These are phyloP conservation scores for Tuber magnatum DNA, from an alignment of 495 filamentous ascomycete species.

Conservation along the genomic window DNA sequence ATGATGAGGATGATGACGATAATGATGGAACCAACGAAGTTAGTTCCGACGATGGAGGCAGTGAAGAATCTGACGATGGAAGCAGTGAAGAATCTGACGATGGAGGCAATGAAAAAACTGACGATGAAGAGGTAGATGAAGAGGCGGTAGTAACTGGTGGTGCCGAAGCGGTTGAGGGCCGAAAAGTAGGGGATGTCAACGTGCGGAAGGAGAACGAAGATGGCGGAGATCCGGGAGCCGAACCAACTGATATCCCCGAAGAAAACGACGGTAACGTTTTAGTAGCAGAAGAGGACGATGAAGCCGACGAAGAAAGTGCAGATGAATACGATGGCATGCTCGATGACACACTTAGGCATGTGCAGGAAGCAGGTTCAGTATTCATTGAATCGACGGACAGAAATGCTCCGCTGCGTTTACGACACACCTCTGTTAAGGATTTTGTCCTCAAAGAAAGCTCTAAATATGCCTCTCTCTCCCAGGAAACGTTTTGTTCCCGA, in stretches of 20 bases:
- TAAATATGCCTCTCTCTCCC: background rate
- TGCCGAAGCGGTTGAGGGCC: no score
- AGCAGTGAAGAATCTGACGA: no score
- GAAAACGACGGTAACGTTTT: background rate
- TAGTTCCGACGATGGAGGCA: no score
- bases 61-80: no score
- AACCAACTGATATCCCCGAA: background rate
- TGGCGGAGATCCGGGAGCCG: background rate
- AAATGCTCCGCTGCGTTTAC: conserved; percentile 7
- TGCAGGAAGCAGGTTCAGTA: conserved; percentile 17
- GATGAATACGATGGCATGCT: conserved; percentile 9
- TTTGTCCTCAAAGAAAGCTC: conserved; percentile 13
- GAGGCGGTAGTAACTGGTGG: background rate
- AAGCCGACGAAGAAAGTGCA: background rate
- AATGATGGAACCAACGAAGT: no score
- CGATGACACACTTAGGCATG: conserved; percentile 9
- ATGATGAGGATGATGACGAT: conserved; percentile 26
- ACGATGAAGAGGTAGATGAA: background rate
- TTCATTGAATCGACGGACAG: conserved; percentile 14
- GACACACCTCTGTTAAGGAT: conserved; percentile 21
- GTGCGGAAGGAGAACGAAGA: background rate
- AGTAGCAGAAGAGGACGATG: background rate
- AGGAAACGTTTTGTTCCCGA: conserved; percentile 2
- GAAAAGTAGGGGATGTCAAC: background rate
- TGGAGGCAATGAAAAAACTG: background rate